These are phyloP conservation scores for Tylopilus plumbeoviolaceoides DNA, from an alignment of 768 basidiomycete genomes.

Conservation along the genomic window DNA sequence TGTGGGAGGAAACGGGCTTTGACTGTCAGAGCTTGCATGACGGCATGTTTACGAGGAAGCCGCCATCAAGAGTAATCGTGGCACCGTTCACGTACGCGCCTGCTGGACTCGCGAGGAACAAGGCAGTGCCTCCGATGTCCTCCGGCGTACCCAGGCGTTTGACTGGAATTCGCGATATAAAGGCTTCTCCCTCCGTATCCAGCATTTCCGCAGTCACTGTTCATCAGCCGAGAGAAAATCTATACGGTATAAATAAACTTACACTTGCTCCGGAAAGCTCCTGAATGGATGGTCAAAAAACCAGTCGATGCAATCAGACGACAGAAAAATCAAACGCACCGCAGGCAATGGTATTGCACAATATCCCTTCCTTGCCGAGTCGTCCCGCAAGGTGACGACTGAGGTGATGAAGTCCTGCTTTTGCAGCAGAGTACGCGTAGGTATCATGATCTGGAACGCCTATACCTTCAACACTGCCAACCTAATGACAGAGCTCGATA, in stretches of 20 bases:
- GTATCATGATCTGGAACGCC: conserved; percentile 54
- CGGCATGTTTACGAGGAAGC: conserved; percentile 42
- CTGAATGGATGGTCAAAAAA: conserved; percentile 8
- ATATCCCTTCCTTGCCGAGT: conserved; percentile 54
- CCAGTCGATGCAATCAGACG: not conserved
- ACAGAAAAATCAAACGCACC: conserved; percentile 31
- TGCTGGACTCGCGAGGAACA: conserved; percentile 59
- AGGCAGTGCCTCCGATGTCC: conserved; percentile 59
- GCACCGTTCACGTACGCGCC: conserved; percentile 63
- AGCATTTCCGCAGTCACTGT: conserved; percentile 56
- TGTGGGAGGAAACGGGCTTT: not conserved
- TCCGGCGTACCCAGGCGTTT: conserved; percentile 57
- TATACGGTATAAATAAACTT: not conserved
- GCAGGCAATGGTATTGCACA: conserved; percentile 61
- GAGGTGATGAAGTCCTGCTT: conserved; percentile 57
- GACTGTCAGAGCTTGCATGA: conserved; percentile 29
- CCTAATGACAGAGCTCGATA: conserved; percentile 32
- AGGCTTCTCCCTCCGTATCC: conserved; percentile 38
- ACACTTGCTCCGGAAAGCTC: conserved; percentile 44
- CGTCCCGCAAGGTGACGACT: conserved; percentile 54
- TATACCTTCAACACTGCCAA: conserved; percentile 58
- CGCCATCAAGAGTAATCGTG: conserved; percentile 60
- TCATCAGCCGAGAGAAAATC: not conserved
- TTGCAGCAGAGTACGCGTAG: conserved; percentile 64
- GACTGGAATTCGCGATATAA: conserved; percentile 44